Conservation (phyloP, 257 asterid genomes). For the Ligustrum vulgare region DNA sequence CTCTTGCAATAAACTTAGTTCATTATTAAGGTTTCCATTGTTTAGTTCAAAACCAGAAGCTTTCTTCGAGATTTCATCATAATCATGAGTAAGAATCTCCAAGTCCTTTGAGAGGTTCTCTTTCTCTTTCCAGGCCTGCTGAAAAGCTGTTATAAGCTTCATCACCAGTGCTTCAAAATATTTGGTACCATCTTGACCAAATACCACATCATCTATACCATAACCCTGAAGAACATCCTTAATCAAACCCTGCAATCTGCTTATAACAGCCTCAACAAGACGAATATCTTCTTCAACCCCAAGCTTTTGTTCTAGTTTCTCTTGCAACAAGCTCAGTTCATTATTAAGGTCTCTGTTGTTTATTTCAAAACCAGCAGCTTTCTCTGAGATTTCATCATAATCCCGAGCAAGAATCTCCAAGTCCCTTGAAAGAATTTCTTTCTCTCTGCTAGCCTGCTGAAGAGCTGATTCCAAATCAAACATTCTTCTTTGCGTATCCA, state of each 20-base stretch:
- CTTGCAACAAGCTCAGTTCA: constrained; percentile 54
- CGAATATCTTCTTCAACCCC: constrained; percentile 52
- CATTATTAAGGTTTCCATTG: constrained; percentile 55
- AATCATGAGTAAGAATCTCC: constrained; percentile 51
- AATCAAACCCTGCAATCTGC: constrained; percentile 60
- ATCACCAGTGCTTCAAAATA: constrained; percentile 43
- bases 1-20: constrained; percentile 50
- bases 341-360: constrained; percentile 49
- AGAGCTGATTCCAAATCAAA: constrained; percentile 62
- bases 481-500: constrained; percentile 56
- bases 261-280: constrained; percentile 49
- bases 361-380: constrained; percentile 34
- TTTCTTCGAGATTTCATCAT: constrained; percentile 45
- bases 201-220: constrained; percentile 41
- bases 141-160: constrained; percentile 46
- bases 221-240: constrained; percentile 59
- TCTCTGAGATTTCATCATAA: constrained; percentile 44
- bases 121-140: constrained; percentile 55
- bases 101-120: constrained; percentile 57
- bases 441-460: constrained; percentile 58
- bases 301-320: constrained; percentile 49
- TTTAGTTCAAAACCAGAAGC: constrained; percentile 34
- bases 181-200: constrained; percentile 49
- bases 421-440: constrained; percentile 56
- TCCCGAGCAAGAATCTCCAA: constrained; percentile 55